Conservation (phyloP, 768 basidiomycete species). For the Suillus spraguei region DNA sequence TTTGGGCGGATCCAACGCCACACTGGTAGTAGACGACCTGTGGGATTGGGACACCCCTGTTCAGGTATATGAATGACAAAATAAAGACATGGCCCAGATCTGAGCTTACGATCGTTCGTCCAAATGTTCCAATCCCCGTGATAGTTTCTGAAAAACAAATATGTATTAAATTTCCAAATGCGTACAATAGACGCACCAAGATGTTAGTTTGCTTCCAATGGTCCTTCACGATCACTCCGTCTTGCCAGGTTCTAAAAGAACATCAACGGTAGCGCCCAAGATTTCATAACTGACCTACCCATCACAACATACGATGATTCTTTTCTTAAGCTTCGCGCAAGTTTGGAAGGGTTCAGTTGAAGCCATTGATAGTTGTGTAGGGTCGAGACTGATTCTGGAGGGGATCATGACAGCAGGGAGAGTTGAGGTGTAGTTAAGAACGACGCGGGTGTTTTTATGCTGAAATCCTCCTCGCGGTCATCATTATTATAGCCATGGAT, state of each 20-base stretch:
- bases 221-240: conserved; percentile 51
- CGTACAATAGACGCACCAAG: conserved; percentile 40
- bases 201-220: conserved; percentile 58
- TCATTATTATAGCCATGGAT: background rate
- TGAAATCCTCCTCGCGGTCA: conserved; percentile 5
- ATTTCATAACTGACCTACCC: conserved; percentile 46
- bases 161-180: background rate
- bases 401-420: conserved; percentile 18
- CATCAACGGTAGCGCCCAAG: conserved; percentile 1
- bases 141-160: conserved; percentile 44
- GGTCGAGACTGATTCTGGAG: conserved; percentile 1
- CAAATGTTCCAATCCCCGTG: conserved; percentile 52
- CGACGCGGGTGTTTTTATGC: conserved; percentile 27
- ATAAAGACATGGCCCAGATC: background rate
- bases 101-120: conserved; percentile 42
- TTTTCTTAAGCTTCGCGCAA: conserved; percentile 42
- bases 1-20: conserved; percentile 60
- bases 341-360: conserved; percentile 2
- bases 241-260: conserved; percentile 67
- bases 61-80: background rate
- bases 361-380: conserved; percentile 6
- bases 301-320: conserved; percentile 76
- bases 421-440: conserved; percentile 4
- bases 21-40: conserved; percentile 68
- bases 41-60: conserved; percentile 44